phyloP scores from a whole-genome alignment of 176 grass and related monocot genomes.

The Melocanna baccifera region DNA sequence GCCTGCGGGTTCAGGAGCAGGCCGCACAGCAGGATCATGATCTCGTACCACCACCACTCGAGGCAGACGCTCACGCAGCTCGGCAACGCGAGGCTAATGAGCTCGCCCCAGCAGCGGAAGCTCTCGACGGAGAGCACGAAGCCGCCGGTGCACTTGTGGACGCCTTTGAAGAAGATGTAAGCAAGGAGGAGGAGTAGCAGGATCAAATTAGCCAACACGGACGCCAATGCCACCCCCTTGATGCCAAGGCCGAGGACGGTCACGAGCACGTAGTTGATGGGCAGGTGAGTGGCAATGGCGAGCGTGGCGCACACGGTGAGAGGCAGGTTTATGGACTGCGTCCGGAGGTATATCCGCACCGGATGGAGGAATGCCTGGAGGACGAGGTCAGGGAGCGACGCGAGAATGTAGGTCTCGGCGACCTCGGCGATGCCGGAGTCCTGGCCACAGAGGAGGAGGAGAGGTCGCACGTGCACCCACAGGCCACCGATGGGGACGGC shows the following conservation, averaged over 20 bases:
- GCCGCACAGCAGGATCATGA: constrained; percentile 91
- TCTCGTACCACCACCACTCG: constrained; percentile 99
- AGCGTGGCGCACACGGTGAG: constrained; percentile 67
- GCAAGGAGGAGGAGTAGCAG: constrained; percentile 62
- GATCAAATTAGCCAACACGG: constrained; percentile 67
- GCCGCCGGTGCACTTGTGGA: constrained; percentile 60
- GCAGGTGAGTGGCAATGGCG: constrained; percentile 73
- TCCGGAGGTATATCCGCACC: constrained; percentile 64
- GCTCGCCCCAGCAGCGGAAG: constrained; percentile 62
- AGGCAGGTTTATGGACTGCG: constrained; percentile 79
- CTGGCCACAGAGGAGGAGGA: constrained; percentile 77
- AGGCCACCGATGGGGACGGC: constrained; percentile 65
- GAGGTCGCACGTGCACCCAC: constrained; percentile 65
- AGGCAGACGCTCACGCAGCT: constrained; percentile 83
- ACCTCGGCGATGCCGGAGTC: constrained; percentile 59
- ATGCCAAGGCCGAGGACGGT: constrained; percentile 61
- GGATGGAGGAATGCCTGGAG: constrained; percentile 85
- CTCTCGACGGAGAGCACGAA: constrained; percentile 53
- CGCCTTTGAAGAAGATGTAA: constrained; percentile 52
- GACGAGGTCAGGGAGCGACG: constrained; percentile 67
- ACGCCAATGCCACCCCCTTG: constrained; percentile 70
- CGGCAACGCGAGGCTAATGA: constrained; percentile 57
- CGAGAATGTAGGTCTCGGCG: constrained; percentile 78
- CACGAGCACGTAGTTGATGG: constrained; percentile 68
- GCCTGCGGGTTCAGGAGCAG: constrained; percentile 83